Evolutionary conservation across 2,329 filamentous ascomycete species (phyloP), one percentile per base, ranked within the genome.

Genomic region (Chrysoporthe cubensis): DNA sequence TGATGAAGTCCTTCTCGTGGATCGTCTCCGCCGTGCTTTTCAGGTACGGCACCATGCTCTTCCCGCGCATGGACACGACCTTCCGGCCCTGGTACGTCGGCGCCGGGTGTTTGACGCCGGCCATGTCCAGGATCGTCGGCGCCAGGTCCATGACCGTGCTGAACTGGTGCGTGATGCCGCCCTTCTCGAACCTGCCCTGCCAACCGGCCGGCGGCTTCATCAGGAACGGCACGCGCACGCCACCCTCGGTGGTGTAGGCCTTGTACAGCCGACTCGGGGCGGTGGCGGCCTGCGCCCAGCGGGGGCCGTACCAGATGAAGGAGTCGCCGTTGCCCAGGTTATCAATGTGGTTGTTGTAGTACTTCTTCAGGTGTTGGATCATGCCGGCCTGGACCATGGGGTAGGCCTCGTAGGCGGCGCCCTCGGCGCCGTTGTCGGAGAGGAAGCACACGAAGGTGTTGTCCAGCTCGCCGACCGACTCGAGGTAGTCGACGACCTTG

Each of bases 361-460:
- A 86, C 72, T 84, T 84, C 69, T 85, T 66, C 7, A 77, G 62
- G 32, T 74, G 68, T 52, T 73, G 69, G 13, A 70, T 70, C 67
- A 74, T 71, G 63, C 68, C 69, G 42, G 66, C 67, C 16, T 70
- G 65, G 6, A 71, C 63, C 37, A 71, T 71, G 3, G 75, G 73
- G 14, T 67, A 59, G 4, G 72, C 73, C 65, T 74, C 74, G 60
- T 71, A 69, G 18, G 70, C 60, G 5, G 68, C 72, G 2, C 74
- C 77, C 57, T 78, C 76, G 26, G 76, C 77, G 2, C 76, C 76
- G 69, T 90, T 90, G 76, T 90, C 87, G 0, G 82, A 86, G 79
- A 89, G 84, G 80, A 90, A 90, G 73, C 84, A 82, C 62, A 90
- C 80, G 69, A 90, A 86, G 2, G 88, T 90, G 74, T 90, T 88